Evolutionary conservation across 2,329 filamentous ascomycete genomes (phyloP).

Genomic region (Aspergillus piperis): DNA sequence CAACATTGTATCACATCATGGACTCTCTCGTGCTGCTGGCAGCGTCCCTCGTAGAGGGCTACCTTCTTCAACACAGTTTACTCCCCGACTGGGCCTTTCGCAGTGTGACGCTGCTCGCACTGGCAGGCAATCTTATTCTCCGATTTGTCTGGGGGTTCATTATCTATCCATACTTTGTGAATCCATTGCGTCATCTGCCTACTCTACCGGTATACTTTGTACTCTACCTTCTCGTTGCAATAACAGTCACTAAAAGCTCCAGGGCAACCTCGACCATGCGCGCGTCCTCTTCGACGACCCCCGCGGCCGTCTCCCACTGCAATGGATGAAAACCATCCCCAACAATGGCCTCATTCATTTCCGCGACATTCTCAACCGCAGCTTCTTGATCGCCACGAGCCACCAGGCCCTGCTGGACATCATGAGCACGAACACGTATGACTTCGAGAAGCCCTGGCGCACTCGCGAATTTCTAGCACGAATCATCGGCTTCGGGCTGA

Average conservation of each 20-base stretch:
- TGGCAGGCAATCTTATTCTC: conserved; percentile 29
- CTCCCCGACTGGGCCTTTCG: conserved; percentile 30
- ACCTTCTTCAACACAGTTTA: conserved; percentile 29
- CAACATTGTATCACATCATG: not conserved
- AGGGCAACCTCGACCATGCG: conserved; percentile 31
- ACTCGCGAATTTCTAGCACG: conserved; percentile 48
- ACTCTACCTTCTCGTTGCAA: not conserved
- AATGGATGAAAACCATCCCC: conserved; percentile 55
- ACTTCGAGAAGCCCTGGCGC: conserved; percentile 54
- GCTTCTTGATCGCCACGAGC: conserved; percentile 34
- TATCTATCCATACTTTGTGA: conserved; percentile 55
- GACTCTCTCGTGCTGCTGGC: conserved; percentile 1
- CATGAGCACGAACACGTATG: conserved; percentile 55
- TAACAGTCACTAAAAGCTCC: conserved; percentile 3
- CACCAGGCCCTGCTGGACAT: conserved; percentile 52
- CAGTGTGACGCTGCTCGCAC: conserved; percentile 21
- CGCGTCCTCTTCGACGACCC: conserved; percentile 38
- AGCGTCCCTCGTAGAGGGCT: conserved; percentile 31
- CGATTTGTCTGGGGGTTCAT: conserved; percentile 42
- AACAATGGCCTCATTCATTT: conserved; percentile 60
- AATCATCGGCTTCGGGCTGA: conserved; percentile 54
- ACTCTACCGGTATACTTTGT: conserved; percentile 39
- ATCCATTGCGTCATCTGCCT: conserved; percentile 54
- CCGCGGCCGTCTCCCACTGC: conserved; percentile 31
- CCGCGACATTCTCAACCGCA: conserved; percentile 48